Evolutionary conservation across 805 yeast species (phyloP), one percentile per base, ranked within the genome.

Genomic region (Jamesozyma gamospora): DNA sequence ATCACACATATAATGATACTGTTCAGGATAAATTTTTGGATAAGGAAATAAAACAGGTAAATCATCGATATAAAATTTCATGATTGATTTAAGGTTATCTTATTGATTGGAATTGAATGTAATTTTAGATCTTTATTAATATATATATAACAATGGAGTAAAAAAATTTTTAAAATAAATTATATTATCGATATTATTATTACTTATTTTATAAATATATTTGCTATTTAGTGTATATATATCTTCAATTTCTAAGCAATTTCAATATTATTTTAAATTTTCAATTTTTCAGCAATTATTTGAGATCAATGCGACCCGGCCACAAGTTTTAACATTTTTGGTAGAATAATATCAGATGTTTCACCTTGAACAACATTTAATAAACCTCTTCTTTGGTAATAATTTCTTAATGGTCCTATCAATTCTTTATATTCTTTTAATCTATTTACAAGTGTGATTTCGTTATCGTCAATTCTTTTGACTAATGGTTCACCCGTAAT

Each of bases 11-110:
- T 92, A 92, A 27, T 88, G 92, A 70, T 92, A 92, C 60, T 92
- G 99, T 64, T 92, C 99, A 2, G 98, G 99, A 58, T 92, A 92
- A 40, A 92, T 90, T 55, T 85, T 74, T 2, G 97, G 97, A 60
- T 92, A 92, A 13, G 99, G 99, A 60, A 92, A 92, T 39, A 86
- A 70, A 27, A 92, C 94, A 16, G 97, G 97, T 45, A 92, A 67
- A 63, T 92, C 99, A 66, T 90, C 99, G 45, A 92, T 92, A 60
- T 63, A 83, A 68, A 92, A 92, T 66, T 84, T 86, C 65, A 60
- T 60, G 26, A 8, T 36, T 24, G 25, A 13, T 25, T 34, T 33
- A 10, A 14, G 12, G 5, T n/a, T n/a, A n/a, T n/a, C n/a, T n/a
- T n/a, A n/a, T n/a, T n/a, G n/a, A n/a, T n/a, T n/a, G n/a, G n/a